A percentile compares a stretch with the other conserved stretches of the same genome.
These are phyloP conservation scores for Metschnikowia peoriensis DNA, from an alignment of 805 yeast genomes.

Conservation along the genomic window DNA sequence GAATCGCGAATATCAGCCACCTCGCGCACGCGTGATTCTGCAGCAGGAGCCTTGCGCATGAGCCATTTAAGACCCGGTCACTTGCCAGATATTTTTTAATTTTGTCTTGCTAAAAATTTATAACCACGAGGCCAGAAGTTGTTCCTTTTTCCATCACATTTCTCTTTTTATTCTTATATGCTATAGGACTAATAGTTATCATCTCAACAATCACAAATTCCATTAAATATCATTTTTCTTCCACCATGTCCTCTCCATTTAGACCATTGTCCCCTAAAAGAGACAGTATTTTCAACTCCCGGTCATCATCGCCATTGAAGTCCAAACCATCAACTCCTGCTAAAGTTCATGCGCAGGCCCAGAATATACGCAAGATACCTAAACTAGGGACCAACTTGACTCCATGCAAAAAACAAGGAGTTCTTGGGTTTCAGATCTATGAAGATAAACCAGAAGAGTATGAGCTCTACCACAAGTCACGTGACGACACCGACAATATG, in stretches of 20 bases:
- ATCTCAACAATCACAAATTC: neutral
- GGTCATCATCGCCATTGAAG: constrained; percentile 17
- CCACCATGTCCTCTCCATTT: constrained; percentile 12
- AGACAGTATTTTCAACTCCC: constrained; percentile 17
- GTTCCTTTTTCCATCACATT: neutral
- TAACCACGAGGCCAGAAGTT: neutral
- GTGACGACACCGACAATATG: neutral
- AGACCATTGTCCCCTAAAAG: constrained; percentile 18
- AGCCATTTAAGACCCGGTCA: constrained; percentile 1
- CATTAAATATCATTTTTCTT: neutral
- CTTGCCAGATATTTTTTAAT: neutral
- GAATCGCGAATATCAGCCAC: neutral
- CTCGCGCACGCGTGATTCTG: constrained; percentile 8
- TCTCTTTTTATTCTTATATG: neutral
- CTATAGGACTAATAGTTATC: neutral
- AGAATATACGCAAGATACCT: constrained; percentile 13
- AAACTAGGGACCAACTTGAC: constrained; percentile 9
- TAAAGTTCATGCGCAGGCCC: constrained; percentile 11
- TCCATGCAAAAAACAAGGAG: constrained; percentile 1
- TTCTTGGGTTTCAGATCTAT: constrained; percentile 17
- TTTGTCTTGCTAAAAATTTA: neutral
- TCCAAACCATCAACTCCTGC: constrained; percentile 14
- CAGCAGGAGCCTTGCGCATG: constrained; percentile 3
- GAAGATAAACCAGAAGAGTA: constrained; percentile 18
- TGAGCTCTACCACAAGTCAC: constrained; percentile 13